phyloP scores from a whole-genome alignment of 129 eudicot species.

The Tanacetum coccineum region DNA sequence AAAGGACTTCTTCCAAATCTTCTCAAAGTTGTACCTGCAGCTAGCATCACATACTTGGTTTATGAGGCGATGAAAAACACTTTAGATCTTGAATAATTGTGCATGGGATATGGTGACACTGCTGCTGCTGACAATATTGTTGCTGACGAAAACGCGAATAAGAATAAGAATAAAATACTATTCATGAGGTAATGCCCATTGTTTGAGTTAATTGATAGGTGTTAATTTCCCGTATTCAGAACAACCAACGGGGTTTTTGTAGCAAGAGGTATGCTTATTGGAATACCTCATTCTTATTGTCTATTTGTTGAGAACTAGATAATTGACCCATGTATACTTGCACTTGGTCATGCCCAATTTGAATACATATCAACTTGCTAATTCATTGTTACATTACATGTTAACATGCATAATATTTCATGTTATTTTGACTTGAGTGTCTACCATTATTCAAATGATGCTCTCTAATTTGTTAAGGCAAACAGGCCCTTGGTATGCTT shows the following conservation, averaged over 20 bases:
- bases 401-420: conserved; percentile 5
- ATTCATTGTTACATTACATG: conserved; percentile 28
- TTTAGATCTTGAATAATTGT: conserved; percentile 56
- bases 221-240: conserved; percentile 28
- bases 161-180: conserved; percentile 36
- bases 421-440: too few relatives aligned
- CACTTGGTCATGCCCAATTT: conserved; percentile 18
- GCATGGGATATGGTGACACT: not conserved
- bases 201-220: conserved; percentile 33
- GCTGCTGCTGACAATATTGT: conserved; percentile 8
- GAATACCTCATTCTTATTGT: conserved; percentile 17
- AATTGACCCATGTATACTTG: conserved; percentile 28
- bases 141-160: conserved; percentile 36
- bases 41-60: conserved; percentile 89
- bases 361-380: conserved; percentile 28
- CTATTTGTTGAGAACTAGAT: conserved; percentile 30
- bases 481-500: not conserved
- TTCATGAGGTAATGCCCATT: conserved; percentile 38
- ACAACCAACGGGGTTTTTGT: conserved; percentile 20
- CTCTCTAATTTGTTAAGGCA: conserved; percentile 1
- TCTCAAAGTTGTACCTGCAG: conserved; percentile 97
- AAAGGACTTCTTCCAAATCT: conserved; percentile 96
- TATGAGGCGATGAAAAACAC: conserved; percentile 86
- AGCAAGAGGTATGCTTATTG: conserved; percentile 16
- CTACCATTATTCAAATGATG: not conserved